Evolutionary conservation across 2,329 filamentous ascomycete genomes (phyloP).

Genomic region (Fonsecaea multimorphosa): DNA sequence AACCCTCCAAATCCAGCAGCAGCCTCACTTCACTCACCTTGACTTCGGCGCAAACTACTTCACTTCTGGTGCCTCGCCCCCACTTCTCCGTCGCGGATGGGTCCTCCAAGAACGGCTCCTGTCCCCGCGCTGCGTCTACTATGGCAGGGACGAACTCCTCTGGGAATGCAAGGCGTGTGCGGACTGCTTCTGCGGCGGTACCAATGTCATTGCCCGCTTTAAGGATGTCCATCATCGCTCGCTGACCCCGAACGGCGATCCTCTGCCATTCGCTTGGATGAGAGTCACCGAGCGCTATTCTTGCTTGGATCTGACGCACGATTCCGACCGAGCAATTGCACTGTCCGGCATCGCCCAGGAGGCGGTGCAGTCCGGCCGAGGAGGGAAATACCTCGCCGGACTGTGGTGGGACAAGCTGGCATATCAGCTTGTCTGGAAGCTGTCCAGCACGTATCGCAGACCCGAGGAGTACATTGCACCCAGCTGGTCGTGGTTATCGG

Average conservation of each 20-base stretch:
- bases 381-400: conserved; percentile 12
- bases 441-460: conserved; percentile 1
- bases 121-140: conserved; percentile 8
- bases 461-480: conserved; percentile 11
- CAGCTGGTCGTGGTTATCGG: conserved; percentile 12
- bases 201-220: conserved; percentile 15
- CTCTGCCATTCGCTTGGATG: conserved; percentile 11
- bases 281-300: conserved; percentile 13
- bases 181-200: conserved; percentile 14
- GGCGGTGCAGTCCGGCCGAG: conserved; percentile 8
- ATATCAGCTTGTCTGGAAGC: conserved; percentile 1
- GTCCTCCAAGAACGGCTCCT: conserved; percentile 13
- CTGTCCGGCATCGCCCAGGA: conserved; percentile 9
- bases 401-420: conserved; percentile 9
- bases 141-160: conserved; percentile 11
- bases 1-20: conserved; percentile 7
- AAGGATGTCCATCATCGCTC: conserved; percentile 10
- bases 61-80: neutral
- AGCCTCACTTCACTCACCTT: conserved; percentile 15
- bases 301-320: conserved; percentile 7
- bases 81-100: conserved; percentile 5
- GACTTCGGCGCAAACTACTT: conserved; percentile 11
- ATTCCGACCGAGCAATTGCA: conserved; percentile 12
- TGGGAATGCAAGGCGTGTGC: conserved; percentile 12
- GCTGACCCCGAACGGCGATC: neutral